phyloP scores from a whole-genome alignment of 192 early-diverging fungal species.

The Phycomyces nitens region DNA sequence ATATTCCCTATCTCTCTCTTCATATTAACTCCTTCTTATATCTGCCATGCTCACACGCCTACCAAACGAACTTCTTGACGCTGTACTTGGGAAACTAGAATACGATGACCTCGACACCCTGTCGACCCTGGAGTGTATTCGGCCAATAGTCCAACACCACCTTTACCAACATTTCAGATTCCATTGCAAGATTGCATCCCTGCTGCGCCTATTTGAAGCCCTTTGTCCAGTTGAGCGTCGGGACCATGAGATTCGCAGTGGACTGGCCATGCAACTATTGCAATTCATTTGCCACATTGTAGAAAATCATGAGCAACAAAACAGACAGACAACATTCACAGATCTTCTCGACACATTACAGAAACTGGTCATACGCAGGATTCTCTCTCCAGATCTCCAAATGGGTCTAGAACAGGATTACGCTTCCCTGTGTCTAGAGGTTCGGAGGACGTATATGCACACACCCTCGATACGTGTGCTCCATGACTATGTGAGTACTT shows the following conservation, averaged over 20 bases:
- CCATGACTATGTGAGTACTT: constrained; percentile 33
- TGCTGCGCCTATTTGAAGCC: constrained; percentile 80
- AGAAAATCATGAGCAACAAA: constrained; percentile 6
- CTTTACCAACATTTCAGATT: constrained; percentile 17
- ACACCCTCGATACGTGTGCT: constrained; percentile 29
- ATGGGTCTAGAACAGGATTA: constrained; percentile 22
- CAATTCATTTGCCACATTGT: constrained; percentile 22
- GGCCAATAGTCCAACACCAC: not conserved
- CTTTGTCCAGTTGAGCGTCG: constrained; percentile 71
- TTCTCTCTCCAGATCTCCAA: constrained; percentile 11
- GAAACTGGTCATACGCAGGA: constrained; percentile 15
- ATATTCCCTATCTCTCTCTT: too few relatives aligned
- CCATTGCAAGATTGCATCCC: constrained; percentile 24
- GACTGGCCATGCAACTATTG: constrained; percentile 8
- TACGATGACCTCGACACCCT: constrained; percentile 24
- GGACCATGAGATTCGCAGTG: constrained; percentile 26
- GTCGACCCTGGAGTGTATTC: not conserved
- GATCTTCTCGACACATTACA: constrained; percentile 29
- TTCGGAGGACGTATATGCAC: constrained; percentile 34
- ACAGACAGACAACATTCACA: constrained; percentile 24
- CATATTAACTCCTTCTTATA: not conserved
- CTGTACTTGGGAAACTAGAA: constrained; percentile 5
- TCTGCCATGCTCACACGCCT: not conserved
- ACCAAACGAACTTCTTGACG: constrained; percentile 25
- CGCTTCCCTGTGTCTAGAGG: constrained; percentile 26